Percentiles rank a stretch among this genome's conserved stretches.
Conservation (phyloP, 2,329 filamentous ascomycete species). For the Claviceps cyperi region DNA sequence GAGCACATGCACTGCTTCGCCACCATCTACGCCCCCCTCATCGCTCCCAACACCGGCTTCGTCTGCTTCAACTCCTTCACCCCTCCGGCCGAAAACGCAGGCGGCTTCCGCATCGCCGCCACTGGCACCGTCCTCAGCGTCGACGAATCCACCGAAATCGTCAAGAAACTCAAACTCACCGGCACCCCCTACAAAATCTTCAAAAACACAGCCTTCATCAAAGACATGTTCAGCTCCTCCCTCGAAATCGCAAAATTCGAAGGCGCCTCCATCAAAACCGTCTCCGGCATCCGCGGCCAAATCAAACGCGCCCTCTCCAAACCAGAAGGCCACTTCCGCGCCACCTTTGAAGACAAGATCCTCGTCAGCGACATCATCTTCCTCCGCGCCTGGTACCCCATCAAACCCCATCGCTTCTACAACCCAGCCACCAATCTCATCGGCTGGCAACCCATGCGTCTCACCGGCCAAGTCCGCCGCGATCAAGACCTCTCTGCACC, state of each 20-base stretch:
- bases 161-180: constrained; percentile 97
- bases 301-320: constrained; percentile 92
- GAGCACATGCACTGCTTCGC: constrained; percentile 99
- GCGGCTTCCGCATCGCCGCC: constrained; percentile 76
- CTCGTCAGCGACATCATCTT: constrained; percentile 95
- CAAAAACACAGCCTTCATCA: constrained; percentile 98
- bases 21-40: constrained; percentile 87
- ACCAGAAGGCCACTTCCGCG: constrained; percentile 89
- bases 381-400: constrained; percentile 88
- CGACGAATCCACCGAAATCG: constrained; percentile 90
- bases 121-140: constrained; percentile 89
- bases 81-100: constrained; percentile 51
- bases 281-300: constrained; percentile 87
- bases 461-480: constrained; percentile 81
- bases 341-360: constrained; percentile 97
- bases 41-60: constrained; percentile 92
- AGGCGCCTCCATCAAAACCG: constrained; percentile 87
- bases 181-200: constrained; percentile 94
- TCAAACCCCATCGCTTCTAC: constrained; percentile 92
- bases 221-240: constrained; percentile 89
- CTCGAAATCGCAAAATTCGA: constrained; percentile 98
- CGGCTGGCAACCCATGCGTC: constrained; percentile 84
- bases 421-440: constrained; percentile 90
- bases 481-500: constrained; percentile 64
- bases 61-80: constrained; percentile 85